Evolutionary conservation across 1,284 basidiomycete species (phyloP).

Genomic region (Meripilus lineatus): DNA sequence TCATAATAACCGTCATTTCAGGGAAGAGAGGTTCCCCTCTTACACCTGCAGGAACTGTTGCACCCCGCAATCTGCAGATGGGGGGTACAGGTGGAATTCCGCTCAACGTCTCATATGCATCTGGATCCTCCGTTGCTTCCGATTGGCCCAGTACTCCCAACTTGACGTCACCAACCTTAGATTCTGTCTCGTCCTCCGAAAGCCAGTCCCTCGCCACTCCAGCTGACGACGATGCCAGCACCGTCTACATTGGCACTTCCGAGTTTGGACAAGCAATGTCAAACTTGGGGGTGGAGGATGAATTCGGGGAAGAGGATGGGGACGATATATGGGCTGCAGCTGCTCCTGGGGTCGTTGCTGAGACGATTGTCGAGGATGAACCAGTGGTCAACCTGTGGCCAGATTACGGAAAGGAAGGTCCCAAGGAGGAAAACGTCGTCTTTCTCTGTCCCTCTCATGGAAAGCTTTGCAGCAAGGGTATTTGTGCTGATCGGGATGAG

Average conservation of each 20-base stretch:
- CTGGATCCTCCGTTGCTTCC: background rate
- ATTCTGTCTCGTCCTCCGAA: background rate
- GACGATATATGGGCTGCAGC: background rate
- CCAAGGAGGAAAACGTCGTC: background rate
- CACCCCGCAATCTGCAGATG: too few species aligned
- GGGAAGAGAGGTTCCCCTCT: too few species aligned
- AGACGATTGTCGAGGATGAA: background rate
- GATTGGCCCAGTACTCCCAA: background rate
- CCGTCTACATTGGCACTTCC: background rate
- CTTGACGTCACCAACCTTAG: background rate
- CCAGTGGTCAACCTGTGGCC: slow-evolving; percentile 9
- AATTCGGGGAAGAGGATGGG: slow-evolving; percentile 9
- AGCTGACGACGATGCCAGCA: background rate
- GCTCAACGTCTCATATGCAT: background rate
- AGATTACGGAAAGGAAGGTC: slow-evolving; percentile 4
- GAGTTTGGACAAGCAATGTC: background rate
- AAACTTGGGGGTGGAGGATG: background rate
- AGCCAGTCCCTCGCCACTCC: background rate
- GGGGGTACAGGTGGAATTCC: too few species aligned
- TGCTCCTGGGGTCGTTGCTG: background rate
- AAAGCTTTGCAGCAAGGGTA: slow-evolving; percentile 19
- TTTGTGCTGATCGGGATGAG: slow-evolving; percentile 13
- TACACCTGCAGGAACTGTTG: too few species aligned
- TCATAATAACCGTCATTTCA: too few species aligned
- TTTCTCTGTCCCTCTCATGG: slow-evolving; percentile 19